Evolutionary conservation across 192 early-diverging fungal species (phyloP), one percentile per base, ranked within the genome.

Genomic region (Nowakowskiella sp.): DNA sequence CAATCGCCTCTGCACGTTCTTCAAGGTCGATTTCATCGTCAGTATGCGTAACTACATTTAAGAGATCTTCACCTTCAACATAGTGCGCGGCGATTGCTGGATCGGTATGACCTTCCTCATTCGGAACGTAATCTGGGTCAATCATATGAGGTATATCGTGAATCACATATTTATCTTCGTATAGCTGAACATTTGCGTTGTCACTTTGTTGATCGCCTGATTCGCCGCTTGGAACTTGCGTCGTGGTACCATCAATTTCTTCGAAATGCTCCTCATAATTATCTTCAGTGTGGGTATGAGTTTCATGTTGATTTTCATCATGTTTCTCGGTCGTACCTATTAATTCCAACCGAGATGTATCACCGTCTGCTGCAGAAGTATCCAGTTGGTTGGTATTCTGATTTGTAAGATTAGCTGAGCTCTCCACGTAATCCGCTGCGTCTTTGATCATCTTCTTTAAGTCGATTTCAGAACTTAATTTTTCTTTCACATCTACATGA

Each of bases 191-290:
- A 39, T 39, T 39, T 13, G 36, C 36, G 13, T 39, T 19, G 36
- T 13, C 13, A 39, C 36, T 13, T 13, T 13, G 19, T 13, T 19
- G 19, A 13, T 19, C 13, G 36, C 36, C 19, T 19, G 19, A 13
- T 13, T 13, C 13, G 19, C 36, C 13, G 19, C 13, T 13, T 19
- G 19, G 19, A 39, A 39, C 13, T 39, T 39, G 36, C 13, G 36
- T 13, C 13, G 36, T 13, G 19, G 13, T 39, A 39, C 36, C 36
- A 39, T 39, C 57, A 26, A 59, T 59, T 23, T 59, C n/a, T n/a
- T n/a, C n/a, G n/a, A n/a, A n/a, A n/a, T n/a, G n/a, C n/a, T n/a
- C n/a, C n/a, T n/a, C n/a, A n/a, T n/a, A n/a, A n/a, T n/a, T n/a
- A n/a, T n/a, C n/a, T n/a, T n/a, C n/a, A n/a, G n/a, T n/a, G n/a